Percentiles rank a stretch among this genome's conserved stretches.
Conservation (phyloP, 2,329 filamentous ascomycete genomes). For the Colletotrichum orchidophilum region DNA sequence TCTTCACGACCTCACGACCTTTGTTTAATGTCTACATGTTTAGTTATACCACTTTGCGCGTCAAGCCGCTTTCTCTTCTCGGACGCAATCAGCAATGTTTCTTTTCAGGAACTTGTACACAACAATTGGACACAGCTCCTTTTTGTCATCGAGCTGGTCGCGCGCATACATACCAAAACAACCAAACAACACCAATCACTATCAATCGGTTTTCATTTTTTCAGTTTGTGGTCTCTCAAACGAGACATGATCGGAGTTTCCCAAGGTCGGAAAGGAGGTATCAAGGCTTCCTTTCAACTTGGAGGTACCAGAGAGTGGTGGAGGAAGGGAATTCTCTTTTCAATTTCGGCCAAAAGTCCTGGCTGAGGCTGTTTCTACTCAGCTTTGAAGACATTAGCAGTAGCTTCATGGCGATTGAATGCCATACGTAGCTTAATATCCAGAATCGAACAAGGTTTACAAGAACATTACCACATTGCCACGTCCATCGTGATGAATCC, state of each 20-base stretch:
- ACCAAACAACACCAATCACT: constrained; percentile 3
- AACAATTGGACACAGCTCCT: constrained; percentile 10
- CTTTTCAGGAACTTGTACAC: constrained; percentile 7
- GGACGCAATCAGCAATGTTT: constrained; percentile 26
- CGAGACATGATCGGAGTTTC: constrained; percentile 3
- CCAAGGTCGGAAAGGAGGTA: not conserved
- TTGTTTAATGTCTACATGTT: constrained; percentile 37
- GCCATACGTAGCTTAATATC: constrained; percentile 29
- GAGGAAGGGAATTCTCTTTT: not conserved
- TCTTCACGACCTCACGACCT: constrained; percentile 37
- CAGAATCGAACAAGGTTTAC: constrained; percentile 16
- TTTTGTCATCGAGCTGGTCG: not conserved
- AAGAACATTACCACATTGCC: not conserved
- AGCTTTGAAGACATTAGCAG: constrained; percentile 10
- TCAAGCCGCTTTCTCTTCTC: constrained; percentile 33
- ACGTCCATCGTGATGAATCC: not conserved
- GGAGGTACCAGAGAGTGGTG: not conserved
- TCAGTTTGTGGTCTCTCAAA: constrained; percentile 1
- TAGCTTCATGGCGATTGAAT: constrained; percentile 3
- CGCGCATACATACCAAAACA: constrained; percentile 16
- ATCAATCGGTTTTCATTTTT: not conserved
- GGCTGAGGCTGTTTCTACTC: constrained; percentile 4
- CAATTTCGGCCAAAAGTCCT: not conserved
- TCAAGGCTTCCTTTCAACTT: not conserved
- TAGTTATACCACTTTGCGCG: constrained; percentile 33